Conservation (phyloP, 1,284 basidiomycete genomes). For the Somion occarium region DNA sequence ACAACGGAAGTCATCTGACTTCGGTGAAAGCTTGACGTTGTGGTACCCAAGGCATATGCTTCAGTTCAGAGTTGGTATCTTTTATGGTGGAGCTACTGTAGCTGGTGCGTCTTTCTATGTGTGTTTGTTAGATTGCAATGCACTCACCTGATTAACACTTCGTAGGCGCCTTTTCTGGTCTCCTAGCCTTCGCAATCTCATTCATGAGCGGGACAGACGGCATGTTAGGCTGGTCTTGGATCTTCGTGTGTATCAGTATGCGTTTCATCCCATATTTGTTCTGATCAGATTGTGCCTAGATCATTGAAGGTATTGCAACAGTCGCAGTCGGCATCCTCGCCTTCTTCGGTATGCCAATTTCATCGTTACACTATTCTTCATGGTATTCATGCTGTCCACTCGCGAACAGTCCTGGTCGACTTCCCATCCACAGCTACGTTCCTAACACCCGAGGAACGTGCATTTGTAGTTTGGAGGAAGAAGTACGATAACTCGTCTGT, state of each 20-base stretch:
- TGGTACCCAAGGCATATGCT: conserved; percentile 33
- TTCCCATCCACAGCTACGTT: conserved; percentile 54
- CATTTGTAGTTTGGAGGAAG: conserved; percentile 49
- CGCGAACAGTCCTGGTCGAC: conserved; percentile 44
- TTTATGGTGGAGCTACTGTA: conserved; percentile 32
- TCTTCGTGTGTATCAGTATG: conserved; percentile 31
- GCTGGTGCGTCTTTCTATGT: conserved; percentile 12
- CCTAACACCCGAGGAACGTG: conserved; percentile 53
- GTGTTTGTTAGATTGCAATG: conserved; percentile 6
- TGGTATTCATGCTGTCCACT: too few relatives aligned
- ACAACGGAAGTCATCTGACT: not conserved
- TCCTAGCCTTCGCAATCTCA: conserved; percentile 33
- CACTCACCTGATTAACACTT: conserved; percentile 5
- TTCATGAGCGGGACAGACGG: conserved; percentile 33
- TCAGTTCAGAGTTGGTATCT: conserved; percentile 29
- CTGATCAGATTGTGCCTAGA: conserved; percentile 25
- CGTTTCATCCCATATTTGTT: not conserved
- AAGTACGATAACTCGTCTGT: conserved; percentile 61
- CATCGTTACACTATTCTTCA: not conserved
- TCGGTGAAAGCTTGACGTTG: conserved; percentile 16
- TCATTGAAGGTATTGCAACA: conserved; percentile 50
- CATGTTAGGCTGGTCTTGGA: conserved; percentile 36
- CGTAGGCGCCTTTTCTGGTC: conserved; percentile 27
- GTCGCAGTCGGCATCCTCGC: conserved; percentile 43
- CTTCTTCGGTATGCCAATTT: conserved; percentile 32